phyloP scores from a whole-genome alignment of 495 filamentous ascomycete species.

The Penicillium bovifimosum region DNA sequence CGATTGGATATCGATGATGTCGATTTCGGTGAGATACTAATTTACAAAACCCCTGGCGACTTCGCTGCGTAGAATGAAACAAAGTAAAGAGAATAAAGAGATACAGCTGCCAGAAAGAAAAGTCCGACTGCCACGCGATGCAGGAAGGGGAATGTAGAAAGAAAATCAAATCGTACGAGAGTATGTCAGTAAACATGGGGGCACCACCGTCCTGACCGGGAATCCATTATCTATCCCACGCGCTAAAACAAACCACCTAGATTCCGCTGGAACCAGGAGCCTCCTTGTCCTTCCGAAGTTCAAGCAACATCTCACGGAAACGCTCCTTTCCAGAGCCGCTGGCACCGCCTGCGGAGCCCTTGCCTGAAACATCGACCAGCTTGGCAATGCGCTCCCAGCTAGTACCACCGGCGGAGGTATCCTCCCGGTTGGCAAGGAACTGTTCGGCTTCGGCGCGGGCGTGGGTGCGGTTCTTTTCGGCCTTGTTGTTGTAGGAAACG shows the following conservation, averaged over 20 bases:
- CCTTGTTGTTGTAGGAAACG: slow-evolving; percentile 96
- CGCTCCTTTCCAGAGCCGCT: slow-evolving; percentile 87
- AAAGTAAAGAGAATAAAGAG: slow-evolving; percentile 26
- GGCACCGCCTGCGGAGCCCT: slow-evolving; percentile 78
- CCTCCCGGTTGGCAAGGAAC: slow-evolving; percentile 80
- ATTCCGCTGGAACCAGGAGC: slow-evolving; percentile 68
- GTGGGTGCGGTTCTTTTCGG: slow-evolving; percentile 82
- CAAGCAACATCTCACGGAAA: slow-evolving; percentile 86
- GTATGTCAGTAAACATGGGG: neutral
- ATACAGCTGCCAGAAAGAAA: slow-evolving; percentile 19
- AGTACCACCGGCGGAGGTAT: slow-evolving; percentile 88
- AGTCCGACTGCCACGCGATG: slow-evolving; percentile 8
- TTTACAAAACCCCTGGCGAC: slow-evolving; percentile 24
- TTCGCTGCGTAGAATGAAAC: slow-evolving; percentile 29
- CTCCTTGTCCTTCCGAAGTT: slow-evolving; percentile 88
- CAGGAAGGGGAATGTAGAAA: slow-evolving; percentile 13
- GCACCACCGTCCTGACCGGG: slow-evolving; percentile 2
- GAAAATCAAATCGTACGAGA: slow-evolving; percentile 1
- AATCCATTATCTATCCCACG: neutral
- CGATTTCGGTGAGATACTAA: slow-evolving; percentile 24
- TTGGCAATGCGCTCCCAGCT: slow-evolving; percentile 98
- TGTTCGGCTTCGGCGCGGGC: slow-evolving; percentile 90
- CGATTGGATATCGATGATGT: slow-evolving; percentile 28
- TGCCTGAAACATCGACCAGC: slow-evolving; percentile 91
- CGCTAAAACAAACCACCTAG: slow-evolving; percentile 19